These are phyloP conservation scores for Calonectria honghensis DNA, from an alignment of 2,329 filamentous ascomycete species.

Conservation along the genomic window DNA sequence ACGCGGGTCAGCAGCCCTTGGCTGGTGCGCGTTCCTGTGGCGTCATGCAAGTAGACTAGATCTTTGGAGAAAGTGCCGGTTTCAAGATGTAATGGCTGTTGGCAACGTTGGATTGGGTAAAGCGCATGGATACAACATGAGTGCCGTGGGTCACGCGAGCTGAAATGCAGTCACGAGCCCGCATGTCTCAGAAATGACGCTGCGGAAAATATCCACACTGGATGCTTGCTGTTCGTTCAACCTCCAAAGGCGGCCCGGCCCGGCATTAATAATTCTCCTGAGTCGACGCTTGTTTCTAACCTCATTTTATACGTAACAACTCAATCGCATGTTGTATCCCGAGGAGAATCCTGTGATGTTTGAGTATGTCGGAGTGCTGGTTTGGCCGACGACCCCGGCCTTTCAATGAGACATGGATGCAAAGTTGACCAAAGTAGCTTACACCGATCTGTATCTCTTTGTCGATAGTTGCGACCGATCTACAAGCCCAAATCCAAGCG, in stretches of 20 bases:
- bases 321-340: neutral
- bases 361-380: too few species aligned
- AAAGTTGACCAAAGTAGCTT: conserved; percentile 57
- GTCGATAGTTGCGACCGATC: conserved; percentile 60
- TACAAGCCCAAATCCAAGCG: conserved; percentile 57
- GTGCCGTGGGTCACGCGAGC: neutral
- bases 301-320: neutral
- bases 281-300: neutral
- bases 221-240: neutral
- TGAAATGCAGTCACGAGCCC: neutral
- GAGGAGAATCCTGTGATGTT: neutral
- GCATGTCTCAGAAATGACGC: conserved; percentile 18
- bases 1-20: neutral
- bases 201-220: neutral
- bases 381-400: too few species aligned
- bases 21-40: neutral
- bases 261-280: neutral
- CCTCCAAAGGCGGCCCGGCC: neutral
- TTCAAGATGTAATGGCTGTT: neutral
- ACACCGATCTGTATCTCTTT: conserved; percentile 60
- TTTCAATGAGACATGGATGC: conserved; percentile 56
- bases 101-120: neutral
- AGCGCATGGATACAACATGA: neutral
- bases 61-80: conserved; percentile 3
- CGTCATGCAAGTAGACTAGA: conserved; percentile 5